These are phyloP conservation scores for Platanus orientalis DNA, from an alignment of 164 flowering plant genomes.

Conservation along the genomic window DNA sequence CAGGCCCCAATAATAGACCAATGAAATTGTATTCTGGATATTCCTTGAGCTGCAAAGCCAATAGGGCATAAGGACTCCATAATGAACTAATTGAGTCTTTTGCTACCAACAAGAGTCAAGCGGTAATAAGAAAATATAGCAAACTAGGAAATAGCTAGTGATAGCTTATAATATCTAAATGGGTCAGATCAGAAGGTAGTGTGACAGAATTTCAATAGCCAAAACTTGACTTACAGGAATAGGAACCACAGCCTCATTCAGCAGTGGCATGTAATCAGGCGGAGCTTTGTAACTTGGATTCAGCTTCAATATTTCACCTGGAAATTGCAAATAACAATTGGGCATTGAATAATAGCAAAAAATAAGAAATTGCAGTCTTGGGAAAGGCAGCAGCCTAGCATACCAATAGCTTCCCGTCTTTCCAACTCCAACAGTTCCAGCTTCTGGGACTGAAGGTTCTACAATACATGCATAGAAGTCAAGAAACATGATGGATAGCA, in stretches of 20 bases:
- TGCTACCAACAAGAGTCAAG: no score
- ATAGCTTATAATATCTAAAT: neutral
- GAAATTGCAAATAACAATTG: slow-evolving; percentile 13
- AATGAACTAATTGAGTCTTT: no score
- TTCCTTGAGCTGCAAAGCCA: slow-evolving; percentile 58
- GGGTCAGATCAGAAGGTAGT: neutral
- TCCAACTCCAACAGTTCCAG: slow-evolving; percentile 65
- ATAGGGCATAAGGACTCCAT: no score
- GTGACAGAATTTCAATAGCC: neutral
- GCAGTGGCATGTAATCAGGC: slow-evolving; percentile 75
- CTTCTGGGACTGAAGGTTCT: slow-evolving; percentile 30
- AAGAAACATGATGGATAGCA: neutral
- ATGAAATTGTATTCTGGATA: slow-evolving; percentile 74
- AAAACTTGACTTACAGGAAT: slow-evolving; percentile 67
- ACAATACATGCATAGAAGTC: slow-evolving; percentile 6
- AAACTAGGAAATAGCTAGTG: no score
- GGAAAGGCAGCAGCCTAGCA: slow-evolving; percentile 18
- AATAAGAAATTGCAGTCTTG: slow-evolving; percentile 5
- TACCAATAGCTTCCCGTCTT: slow-evolving; percentile 83
- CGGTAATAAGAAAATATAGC: no score
- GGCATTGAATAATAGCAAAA: neutral
- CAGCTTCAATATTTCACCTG: slow-evolving; percentile 83
- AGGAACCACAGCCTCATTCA: slow-evolving; percentile 76
- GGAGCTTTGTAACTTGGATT: slow-evolving; percentile 87
- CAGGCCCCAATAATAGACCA: slow-evolving; percentile 65